Evolutionary conservation across 2,329 filamentous ascomycete species (phyloP), one percentile per base, ranked within the genome.

Genomic region (Sphaerulina musiva): DNA sequence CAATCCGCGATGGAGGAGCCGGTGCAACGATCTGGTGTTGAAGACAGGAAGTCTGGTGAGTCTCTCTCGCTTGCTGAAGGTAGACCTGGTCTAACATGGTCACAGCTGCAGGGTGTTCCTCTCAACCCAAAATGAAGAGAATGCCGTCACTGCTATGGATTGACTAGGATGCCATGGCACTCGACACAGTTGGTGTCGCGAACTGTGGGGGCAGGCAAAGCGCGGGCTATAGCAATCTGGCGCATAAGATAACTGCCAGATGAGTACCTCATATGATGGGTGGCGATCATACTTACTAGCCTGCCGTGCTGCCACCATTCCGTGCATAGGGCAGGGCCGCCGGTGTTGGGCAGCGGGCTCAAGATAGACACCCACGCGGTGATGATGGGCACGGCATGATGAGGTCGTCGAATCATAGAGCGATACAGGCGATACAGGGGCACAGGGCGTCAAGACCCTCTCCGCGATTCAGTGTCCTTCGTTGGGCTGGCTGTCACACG

Each of bases 71-170:
- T 26, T 17, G 36, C 46, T 23, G 17, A 39, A 10, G 23, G 42
- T 29, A 20, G 23, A 44, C 42, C 17, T 44, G 42, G n/a, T 51
- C 48, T 45, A 40, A 51, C 48, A 51, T 29, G 26, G 26, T 29
- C 26, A 7, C 26, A 29, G 29, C 48, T 51, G 48, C 48, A 51
- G 44, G 48, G 48, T 36, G 14, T 38, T 44, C 48, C 48, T 51
- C 48, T 34, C 48, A 51, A 51, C 48, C 41, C 48, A 51, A 51
- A 45, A 51, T 51, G 48, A 51, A 45, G 29, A 14, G 48, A 26
- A 51, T 51, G 48, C 41, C 26, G 48, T 51, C 48, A 51, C 48
- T 45, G 48, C 40, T 34, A 38, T 39, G 17, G 39, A 20, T 26
- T 7, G 48, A 51, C 48, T 36, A 41, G 48, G 48, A 45, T 51